phyloP scores from a whole-genome alignment of 2,329 filamentous ascomycete genomes.

The Aspergillus piperis region DNA sequence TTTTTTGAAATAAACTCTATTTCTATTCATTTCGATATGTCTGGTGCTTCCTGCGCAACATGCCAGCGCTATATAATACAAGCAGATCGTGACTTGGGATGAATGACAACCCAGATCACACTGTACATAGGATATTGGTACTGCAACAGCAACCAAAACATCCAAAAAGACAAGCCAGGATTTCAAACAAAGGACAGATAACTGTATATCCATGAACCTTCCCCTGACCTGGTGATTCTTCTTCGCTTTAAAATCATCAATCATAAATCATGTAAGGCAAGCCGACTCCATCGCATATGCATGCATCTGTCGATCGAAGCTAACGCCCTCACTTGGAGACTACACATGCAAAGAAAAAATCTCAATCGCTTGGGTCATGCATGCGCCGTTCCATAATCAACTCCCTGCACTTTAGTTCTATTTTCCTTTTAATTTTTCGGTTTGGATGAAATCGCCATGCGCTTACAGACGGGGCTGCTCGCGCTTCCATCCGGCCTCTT shows the following conservation, averaged over 20 bases:
- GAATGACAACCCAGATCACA: not conserved
- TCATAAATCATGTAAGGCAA: conserved; percentile 14
- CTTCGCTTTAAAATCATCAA: conserved; percentile 13
- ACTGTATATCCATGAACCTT: not conserved
- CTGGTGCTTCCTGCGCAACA: not conserved
- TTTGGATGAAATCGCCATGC: conserved; percentile 1
- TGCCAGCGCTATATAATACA: conserved; percentile 3
- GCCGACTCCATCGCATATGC: not conserved
- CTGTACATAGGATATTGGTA: not conserved
- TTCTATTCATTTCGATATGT: not conserved
- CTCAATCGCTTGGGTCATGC: not conserved
- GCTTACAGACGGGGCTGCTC: conserved; percentile 46
- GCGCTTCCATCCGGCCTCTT: conserved; percentile 68
- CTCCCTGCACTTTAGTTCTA: not conserved
- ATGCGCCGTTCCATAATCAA: not conserved
- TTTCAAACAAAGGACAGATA: not conserved
- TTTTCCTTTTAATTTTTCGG: too few species aligned
- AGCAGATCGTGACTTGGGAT: not conserved
- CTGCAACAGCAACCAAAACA: not conserved
- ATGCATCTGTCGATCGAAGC: not conserved
- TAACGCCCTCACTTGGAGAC: not conserved
- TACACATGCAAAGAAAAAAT: not conserved
- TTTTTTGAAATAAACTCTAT: not conserved
- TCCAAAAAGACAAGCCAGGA: not conserved
- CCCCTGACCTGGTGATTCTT: not conserved